phyloP scores from a whole-genome alignment of 1,284 basidiomycete species.

The Anthracocystis panici-leucophaei region DNA sequence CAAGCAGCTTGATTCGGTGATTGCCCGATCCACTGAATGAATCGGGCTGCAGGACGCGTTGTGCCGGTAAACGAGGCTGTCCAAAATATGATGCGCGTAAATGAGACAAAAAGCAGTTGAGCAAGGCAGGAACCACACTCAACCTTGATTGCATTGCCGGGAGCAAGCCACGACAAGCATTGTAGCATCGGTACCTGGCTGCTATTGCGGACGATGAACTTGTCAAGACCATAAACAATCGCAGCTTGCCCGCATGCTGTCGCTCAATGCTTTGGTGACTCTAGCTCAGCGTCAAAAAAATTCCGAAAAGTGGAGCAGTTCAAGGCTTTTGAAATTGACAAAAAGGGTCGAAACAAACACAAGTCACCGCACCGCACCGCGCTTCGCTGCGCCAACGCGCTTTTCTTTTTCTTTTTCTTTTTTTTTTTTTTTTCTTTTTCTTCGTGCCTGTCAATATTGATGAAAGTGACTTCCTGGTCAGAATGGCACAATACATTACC shows the following conservation, averaged over 20 bases:
- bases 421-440: too few species aligned
- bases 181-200: too few species aligned
- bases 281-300: neutral
- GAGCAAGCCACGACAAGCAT: too few species aligned
- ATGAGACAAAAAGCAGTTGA: neutral
- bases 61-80: constrained; percentile 5
- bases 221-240: too few species aligned
- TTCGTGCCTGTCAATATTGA: constrained; percentile 13
- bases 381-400: constrained; percentile 13
- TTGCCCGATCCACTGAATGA: neutral
- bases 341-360: constrained; percentile 2
- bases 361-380: neutral
- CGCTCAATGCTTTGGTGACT: constrained; percentile 2
- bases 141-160: too few species aligned
- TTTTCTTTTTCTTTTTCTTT: too few species aligned
- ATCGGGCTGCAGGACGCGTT: constrained; percentile 16
- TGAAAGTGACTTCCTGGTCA: neutral
- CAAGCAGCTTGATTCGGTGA: too few species aligned
- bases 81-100: constrained; percentile 8
- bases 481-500: neutral
- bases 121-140: neutral
- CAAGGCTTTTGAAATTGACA: neutral
- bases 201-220: neutral
- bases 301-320: constrained; percentile 3
- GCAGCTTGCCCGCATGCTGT: too few species aligned